Evolutionary conservation across 2,329 filamentous ascomycete species (phyloP).

Genomic region (Fusarium succisae): DNA sequence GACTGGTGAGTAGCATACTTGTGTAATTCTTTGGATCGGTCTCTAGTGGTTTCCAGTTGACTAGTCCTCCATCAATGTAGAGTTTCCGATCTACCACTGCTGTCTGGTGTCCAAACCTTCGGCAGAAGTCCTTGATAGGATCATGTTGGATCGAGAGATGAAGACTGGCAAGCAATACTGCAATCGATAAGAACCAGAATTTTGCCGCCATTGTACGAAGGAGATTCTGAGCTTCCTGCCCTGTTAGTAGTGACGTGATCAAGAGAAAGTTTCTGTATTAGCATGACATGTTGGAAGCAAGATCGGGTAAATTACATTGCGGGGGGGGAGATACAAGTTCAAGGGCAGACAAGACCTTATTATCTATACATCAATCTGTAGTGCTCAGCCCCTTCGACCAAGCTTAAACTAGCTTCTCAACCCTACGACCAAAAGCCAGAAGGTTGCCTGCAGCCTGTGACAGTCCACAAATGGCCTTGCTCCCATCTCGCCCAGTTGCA

Average conservation of each 20-base stretch:
- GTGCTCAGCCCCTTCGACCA: neutral
- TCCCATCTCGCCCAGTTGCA: too few species aligned
- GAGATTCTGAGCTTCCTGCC: too few species aligned
- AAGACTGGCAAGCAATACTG: neutral
- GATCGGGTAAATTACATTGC: too few species aligned
- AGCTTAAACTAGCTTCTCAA: neutral
- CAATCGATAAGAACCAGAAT: neutral
- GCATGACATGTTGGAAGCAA: neutral
- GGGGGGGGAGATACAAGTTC: too few species aligned
- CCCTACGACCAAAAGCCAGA: accelerated
- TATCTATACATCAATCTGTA: neutral
- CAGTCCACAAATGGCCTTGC: neutral
- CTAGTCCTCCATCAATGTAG: neutral
- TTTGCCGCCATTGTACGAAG: neutral
- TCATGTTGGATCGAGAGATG: neutral
- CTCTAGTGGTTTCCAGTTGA: neutral
- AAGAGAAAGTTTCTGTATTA: too few species aligned
- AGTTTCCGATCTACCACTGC: neutral
- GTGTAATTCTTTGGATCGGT: neutral
- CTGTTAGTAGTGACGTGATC: too few species aligned
- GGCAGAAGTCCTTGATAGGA: neutral
- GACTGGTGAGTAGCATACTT: neutral
- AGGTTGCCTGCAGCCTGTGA: neutral
- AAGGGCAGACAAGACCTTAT: too few species aligned
- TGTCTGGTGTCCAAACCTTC: neutral